Conservation (phyloP, 352 stramenopile species). For the Phytopythium montanum region DNA sequence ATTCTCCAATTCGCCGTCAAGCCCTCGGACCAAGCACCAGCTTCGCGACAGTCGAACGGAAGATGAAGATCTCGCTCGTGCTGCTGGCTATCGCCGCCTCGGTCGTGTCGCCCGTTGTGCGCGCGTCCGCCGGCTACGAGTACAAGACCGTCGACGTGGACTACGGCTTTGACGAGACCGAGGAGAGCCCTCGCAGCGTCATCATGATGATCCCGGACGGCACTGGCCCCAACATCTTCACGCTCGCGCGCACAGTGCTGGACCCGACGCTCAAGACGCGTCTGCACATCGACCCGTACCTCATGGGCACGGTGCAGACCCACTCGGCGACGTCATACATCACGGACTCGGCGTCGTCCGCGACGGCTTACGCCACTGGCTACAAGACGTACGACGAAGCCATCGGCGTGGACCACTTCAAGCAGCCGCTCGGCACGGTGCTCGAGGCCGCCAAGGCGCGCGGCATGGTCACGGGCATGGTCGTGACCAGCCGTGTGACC, state of each 20-base stretch:
- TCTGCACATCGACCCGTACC: constrained; percentile 54
- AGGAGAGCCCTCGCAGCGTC: constrained; percentile 37
- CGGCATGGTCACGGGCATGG: constrained; percentile 64
- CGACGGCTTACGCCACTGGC: constrained; percentile 51
- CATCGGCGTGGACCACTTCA: constrained; percentile 53
- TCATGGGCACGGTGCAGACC: constrained; percentile 56
- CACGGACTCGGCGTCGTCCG: constrained; percentile 54
- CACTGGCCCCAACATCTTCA: constrained; percentile 62
- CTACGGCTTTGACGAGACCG: constrained; percentile 51
- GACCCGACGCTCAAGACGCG: constrained; percentile 49
- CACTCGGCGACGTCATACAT: constrained; percentile 67
- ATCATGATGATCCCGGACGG: constrained; percentile 79
- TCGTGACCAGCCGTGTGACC: constrained; percentile 62
- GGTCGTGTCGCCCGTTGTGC: constrained; percentile 21
- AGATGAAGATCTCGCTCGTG: constrained; percentile 32
- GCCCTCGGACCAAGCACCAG: not conserved
- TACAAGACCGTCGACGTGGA: constrained; percentile 65
- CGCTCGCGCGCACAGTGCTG: constrained; percentile 47
- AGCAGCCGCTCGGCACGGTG: constrained; percentile 57
- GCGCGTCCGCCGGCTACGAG: constrained; percentile 32
- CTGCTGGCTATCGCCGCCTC: constrained; percentile 14
- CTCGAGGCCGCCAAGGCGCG: constrained; percentile 57
- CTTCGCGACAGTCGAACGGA: not conserved
- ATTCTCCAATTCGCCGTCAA: not conserved
- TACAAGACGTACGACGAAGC: constrained; percentile 67